Percentiles rank a stretch among this genome's conserved stretches.
Conservation (phyloP, 352 stramenopile species). For the Phytophthora ohioensis region DNA sequence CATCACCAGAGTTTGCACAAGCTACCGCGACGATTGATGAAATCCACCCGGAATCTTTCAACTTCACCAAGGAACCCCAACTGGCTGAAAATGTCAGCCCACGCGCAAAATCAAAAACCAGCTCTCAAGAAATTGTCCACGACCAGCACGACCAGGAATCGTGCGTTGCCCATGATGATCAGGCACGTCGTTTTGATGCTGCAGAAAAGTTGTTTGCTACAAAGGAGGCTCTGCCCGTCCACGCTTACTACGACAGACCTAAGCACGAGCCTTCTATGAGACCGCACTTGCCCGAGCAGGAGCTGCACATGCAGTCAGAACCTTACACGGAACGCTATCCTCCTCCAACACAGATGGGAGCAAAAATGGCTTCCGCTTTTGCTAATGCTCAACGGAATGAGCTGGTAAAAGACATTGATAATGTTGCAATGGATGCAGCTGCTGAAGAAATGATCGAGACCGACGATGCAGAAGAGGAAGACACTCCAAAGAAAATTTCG, state of each 20-base stretch:
- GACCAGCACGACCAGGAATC: conserved; percentile 10
- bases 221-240: conserved; percentile 11
- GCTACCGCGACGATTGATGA: not conserved
- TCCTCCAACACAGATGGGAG: conserved; percentile 38
- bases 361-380: conserved; percentile 27
- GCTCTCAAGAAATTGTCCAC: not conserved
- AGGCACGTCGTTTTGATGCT: conserved; percentile 38
- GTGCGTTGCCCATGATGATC: conserved; percentile 12
- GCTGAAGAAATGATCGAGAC: not conserved
- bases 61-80: conserved; percentile 13
- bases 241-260: conserved; percentile 24
- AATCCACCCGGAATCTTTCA: not conserved
- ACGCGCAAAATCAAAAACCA: not conserved
- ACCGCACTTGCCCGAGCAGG: conserved; percentile 15
- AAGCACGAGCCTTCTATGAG: conserved; percentile 17
- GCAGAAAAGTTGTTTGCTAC: conserved; percentile 42
- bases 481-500: not conserved
- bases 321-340: conserved; percentile 13
- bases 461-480: conserved; percentile 3
- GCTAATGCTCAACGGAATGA: conserved; percentile 8
- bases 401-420: not conserved
- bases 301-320: conserved; percentile 14
- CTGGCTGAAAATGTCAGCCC: conserved; percentile 1
- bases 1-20: conserved; percentile 2
- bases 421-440: not conserved